Evolutionary conservation across 495 filamentous ascomycete species (phyloP), one percentile per base, ranked within the genome.

Genomic region (Choiromyces venosus): DNA sequence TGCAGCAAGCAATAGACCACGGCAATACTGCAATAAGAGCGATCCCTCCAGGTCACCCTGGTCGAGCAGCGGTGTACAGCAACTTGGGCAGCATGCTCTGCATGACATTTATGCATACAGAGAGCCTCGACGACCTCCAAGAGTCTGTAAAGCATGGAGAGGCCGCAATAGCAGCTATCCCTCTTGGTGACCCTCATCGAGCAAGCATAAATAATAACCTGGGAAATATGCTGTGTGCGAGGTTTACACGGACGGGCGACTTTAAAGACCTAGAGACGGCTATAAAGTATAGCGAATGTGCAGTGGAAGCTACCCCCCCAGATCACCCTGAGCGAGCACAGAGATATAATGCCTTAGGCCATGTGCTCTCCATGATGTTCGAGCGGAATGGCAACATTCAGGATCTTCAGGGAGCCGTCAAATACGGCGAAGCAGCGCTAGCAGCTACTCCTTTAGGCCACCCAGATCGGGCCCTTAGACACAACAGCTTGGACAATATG

Each of bases 1-100:
- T 74, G 40, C 64, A 74, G 36, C 37, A 36, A 2, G 68, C 73
- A 5, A 71, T 74, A 14, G 33, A 19, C 14, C 4, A 70, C 33
- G 64, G 56, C 2, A 9, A 67, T 18, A 46, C 19, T 8, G 66
- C n/a, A 21, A 35, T 74, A 18, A 10, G 36, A 18, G 7, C 25
- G 16, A 71, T 37, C 1, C 61, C 37, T 10, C 19, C 25, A 6
- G 73, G 42, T 14, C 61, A 67, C 6, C 9, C 39, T 0, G 16
- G 42, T 14, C 68, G 65, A 29, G 19, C 64, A 8, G 8, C 33
- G 0, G 71, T 39, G 7, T 44, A 70, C 4, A n/a, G 36, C 0
- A 52, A 71, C 46, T 33, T 74, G 9, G 42, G 65, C 6, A n/a
- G 21, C 16, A 7, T 42, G 35, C 52, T 73, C 1, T 18, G 6